Evolutionary conservation across 148 eudicot species (phyloP).

Genomic region (Rhododendron ovatum): DNA sequence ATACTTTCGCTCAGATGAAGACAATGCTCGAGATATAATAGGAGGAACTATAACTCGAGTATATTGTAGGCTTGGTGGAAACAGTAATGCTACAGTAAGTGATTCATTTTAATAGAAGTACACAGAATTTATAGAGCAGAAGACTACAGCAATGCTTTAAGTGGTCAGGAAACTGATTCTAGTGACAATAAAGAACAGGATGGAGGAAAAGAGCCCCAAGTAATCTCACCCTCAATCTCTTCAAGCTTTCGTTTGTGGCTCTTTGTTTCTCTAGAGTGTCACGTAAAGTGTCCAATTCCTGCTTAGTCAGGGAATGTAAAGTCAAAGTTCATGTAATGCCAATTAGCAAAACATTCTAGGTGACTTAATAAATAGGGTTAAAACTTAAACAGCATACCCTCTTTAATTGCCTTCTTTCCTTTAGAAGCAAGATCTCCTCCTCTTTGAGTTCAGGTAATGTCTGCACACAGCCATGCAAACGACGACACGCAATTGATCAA

Average conservation of each 20-base stretch:
- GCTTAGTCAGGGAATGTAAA: conserved; percentile 1
- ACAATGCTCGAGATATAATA: not conserved
- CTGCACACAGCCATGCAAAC: conserved; percentile 10
- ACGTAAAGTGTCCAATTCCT: conserved; percentile 33
- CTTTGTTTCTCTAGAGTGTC: conserved; percentile 25
- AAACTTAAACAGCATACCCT: conserved; percentile 19
- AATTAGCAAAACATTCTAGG: not conserved
- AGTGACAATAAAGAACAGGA: not conserved
- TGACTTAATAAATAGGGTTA: not conserved
- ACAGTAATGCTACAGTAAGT: not conserved
- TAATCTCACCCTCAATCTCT: conserved; percentile 41
- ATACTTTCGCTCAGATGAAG: not conserved
- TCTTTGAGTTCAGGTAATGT: conserved; percentile 37
- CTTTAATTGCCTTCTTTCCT: conserved; percentile 37
- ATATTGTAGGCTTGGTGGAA: not conserved
- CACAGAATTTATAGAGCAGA: not conserved
- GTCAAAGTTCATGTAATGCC: conserved; percentile 1
- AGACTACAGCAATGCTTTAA: not conserved
- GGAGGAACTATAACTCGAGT: not conserved
- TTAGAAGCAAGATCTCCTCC: conserved; percentile 25
- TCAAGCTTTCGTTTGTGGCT: conserved; percentile 30
- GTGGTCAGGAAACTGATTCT: not conserved
- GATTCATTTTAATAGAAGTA: not conserved
- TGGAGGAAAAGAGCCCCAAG: not conserved
- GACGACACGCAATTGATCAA: not conserved